Evolutionary conservation across 108 stramenopile genomes (phyloP), one percentile per base, ranked within the genome.

Genomic region (Mayamaea pseudoterrestris): DNA sequence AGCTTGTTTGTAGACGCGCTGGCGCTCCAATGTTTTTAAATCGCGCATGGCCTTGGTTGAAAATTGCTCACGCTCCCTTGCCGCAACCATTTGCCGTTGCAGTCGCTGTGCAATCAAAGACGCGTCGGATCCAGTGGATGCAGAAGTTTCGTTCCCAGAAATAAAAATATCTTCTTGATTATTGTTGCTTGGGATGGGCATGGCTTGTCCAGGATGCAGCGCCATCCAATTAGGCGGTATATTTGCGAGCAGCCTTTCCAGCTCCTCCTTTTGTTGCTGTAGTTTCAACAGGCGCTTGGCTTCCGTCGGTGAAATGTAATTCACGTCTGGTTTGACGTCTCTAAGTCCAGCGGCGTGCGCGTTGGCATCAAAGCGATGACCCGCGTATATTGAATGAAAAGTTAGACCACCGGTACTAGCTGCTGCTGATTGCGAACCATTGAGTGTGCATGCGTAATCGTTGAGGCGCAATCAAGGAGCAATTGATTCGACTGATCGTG

Each of bases 31-130:
- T 51, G 46, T 55, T 55, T 77, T 75, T 50, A 83, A 63, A 44
- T 89, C 82, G 25, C 87, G 68, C 87, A 89, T 89, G 16, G 82
- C 79, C 55, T 79, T 81, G 48, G 87, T 89, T 7, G 79, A 79
- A 31, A 89, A 82, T 60, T 81, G 58, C 63, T 86, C 64, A 51
- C 71, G 49, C 68, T 63, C 47, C 58, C 60, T 44, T 50, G 57
- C 25, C 50, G 42, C 66, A 58, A 41, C 41, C 64, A 80, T 37
- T 42, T 59, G 61, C 35, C 48, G 40, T 41, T 68, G 41, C 48
- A 68, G 47, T 30, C 63, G 58, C 13, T 58, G 57, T 11, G 78
- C 78, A 21, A 85, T 35, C 37, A 85, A 58, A 7, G 72, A 57
- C 17, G 59, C 53, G 57, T 84, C 83, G 6, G 53, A 47, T 5